Base-by-base conservation (phyloP, 2,329 filamentous ascomycete species). In the Ophiostoma australiae region DNA sequence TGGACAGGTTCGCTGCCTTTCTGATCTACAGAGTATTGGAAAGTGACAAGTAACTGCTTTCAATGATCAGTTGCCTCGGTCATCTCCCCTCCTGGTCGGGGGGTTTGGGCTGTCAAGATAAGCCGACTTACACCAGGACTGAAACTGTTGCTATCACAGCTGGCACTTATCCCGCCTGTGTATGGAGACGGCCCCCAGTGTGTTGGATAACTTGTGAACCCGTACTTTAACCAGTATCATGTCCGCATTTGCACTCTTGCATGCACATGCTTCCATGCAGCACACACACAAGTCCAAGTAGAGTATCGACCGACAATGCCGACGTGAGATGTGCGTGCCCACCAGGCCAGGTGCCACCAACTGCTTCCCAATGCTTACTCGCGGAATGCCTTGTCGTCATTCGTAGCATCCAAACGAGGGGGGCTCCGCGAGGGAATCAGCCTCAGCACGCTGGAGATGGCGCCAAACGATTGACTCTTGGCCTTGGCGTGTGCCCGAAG, bases 281-380 rank as follows among this genome's bases (percentile, higher is more conserved):
- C 13, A 27, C 52, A 27, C 52, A 27, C n/a, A 27, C 52, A 58
- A 31, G 23, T 58, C 52, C 52, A n/a, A 58, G 48, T 8, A 52
- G n/a, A 23, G 48, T 58, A 58, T 13, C 23, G 52, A 27, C 52
- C n/a, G 52, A 27, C 7, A 13, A 23, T 58, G 20, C 52, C 52
- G 52, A 58, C 52, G 52, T 58, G 52, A 58, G 52, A 58, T 31
- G n/a, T 58, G 52, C 52, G 52, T 27, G 52, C 23, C n/a, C 52
- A 23, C 52, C 27, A 27, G 52, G 52, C 27, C 52, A 58, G 52
- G 52, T 58, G 52, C 23, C 10, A 7, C 17, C 52, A 48, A n/a
- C 20, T 58, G 52, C 52, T 48, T 48, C 44, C 20, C 44, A 48
- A n/a, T 58, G 52, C 52, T 58, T 27, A 58, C 52, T 23, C 11